A percentile compares a stretch with the other conserved stretches of the same genome.
These are phyloP conservation scores for Dictyostelium intermedium DNA, from an alignment of 78 protist species.

Conservation along the genomic window DNA sequence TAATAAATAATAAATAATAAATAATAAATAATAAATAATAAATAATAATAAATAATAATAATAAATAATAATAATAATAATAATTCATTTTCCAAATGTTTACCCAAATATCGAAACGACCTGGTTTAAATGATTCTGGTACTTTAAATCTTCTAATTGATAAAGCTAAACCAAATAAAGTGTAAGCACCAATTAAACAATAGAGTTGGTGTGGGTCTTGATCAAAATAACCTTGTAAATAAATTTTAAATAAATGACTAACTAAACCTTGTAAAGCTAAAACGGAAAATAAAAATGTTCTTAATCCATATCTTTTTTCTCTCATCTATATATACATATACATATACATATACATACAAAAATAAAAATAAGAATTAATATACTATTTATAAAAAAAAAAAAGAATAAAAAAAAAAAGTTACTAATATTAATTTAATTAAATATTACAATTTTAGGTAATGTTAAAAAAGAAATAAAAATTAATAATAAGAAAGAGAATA, in stretches of 20 bases:
- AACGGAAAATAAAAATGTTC: conserved; percentile 39
- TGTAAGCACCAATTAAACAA: not conserved
- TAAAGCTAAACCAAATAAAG: conserved; percentile 18
- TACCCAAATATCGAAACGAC: conserved; percentile 37
- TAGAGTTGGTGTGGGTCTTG: not conserved
- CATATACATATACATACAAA: too few relatives aligned
- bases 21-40: not conserved
- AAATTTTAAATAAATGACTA: conserved; percentile 33
- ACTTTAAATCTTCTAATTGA: conserved; percentile 39
- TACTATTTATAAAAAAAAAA: too few relatives aligned
- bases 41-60: not conserved
- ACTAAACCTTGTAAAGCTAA: conserved; percentile 52
- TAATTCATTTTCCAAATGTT: not conserved
- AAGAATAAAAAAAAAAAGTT: too few relatives aligned
- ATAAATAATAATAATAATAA: not conserved
- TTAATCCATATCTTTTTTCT: conserved; percentile 35
- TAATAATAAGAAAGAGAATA: conserved; percentile 30
- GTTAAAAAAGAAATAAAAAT: conserved; percentile 20
- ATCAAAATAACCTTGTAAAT: not conserved
- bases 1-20: not conserved
- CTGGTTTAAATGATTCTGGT: conserved; percentile 33
- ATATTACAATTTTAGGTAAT: conserved; percentile 42
- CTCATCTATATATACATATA: conserved; percentile 73
- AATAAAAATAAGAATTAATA: too few relatives aligned
- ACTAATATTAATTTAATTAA: not conserved